A percentile compares a stretch with the other conserved stretches of the same genome.
Conservation (phyloP, 495 filamentous ascomycete genomes). For the Talaromyces thailandensis region DNA sequence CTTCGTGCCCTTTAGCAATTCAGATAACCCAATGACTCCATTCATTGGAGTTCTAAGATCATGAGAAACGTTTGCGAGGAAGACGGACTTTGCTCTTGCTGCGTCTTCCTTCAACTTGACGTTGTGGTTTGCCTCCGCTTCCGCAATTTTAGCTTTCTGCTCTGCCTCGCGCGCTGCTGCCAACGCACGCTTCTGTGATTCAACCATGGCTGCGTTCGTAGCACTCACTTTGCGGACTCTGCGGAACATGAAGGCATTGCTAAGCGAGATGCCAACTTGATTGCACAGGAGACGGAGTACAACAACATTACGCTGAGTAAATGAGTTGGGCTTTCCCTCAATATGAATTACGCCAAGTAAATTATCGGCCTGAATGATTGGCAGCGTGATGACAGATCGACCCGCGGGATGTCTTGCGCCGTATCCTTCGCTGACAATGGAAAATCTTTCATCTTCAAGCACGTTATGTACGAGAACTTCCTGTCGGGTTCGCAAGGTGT, state of each 20-base stretch:
- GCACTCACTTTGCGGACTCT: slow-evolving; percentile 69
- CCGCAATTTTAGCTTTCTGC: slow-evolving; percentile 71
- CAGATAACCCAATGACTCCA: slow-evolving; percentile 84
- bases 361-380: slow-evolving; percentile 70
- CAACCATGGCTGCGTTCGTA: slow-evolving; percentile 80
- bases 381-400: slow-evolving; percentile 75
- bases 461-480: slow-evolving; percentile 77
- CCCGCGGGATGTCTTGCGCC: slow-evolving; percentile 57
- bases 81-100: slow-evolving; percentile 82
- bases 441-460: slow-evolving; percentile 77
- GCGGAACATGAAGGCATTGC: slow-evolving; percentile 79
- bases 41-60: slow-evolving; percentile 81
- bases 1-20: slow-evolving; percentile 69
- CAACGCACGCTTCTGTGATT: slow-evolving; percentile 74
- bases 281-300: slow-evolving; percentile 81
- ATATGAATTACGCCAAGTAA: slow-evolving; percentile 80
- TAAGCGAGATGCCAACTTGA: slow-evolving; percentile 81
- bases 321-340: slow-evolving; percentile 74
- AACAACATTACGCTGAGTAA: slow-evolving; percentile 81
- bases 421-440: slow-evolving; percentile 67
- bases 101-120: slow-evolving; percentile 87
- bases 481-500: slow-evolving; percentile 76
- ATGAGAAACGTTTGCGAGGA: slow-evolving; percentile 87
- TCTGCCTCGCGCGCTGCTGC: slow-evolving; percentile 72
- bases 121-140: slow-evolving; percentile 75